Evolutionary conservation across 2,329 filamentous ascomycete genomes (phyloP).

Genomic region (Penicillium sp.): DNA sequence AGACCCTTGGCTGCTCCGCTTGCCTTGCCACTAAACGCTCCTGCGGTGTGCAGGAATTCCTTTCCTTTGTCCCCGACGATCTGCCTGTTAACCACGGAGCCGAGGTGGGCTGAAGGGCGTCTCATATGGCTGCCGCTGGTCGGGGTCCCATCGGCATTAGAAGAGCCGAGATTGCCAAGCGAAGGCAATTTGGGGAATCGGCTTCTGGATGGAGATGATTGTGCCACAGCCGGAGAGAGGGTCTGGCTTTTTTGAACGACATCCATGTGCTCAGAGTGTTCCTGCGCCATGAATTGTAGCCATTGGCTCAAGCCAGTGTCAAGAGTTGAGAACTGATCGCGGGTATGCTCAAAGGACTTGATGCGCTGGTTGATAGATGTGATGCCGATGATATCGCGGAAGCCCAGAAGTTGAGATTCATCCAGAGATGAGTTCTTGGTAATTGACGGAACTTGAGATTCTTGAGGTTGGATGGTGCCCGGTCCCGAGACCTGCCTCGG

Average conservation of each 20-base stretch:
- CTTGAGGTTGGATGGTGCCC: slow-evolving; percentile 8
- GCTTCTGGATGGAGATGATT: slow-evolving; percentile 33
- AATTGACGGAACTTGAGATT: slow-evolving; percentile 10
- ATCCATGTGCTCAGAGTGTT: slow-evolving; percentile 57
- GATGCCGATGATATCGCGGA: slow-evolving; percentile 77
- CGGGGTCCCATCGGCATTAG: slow-evolving; percentile 33
- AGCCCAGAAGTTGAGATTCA: slow-evolving; percentile 55
- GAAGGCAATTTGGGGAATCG: slow-evolving; percentile 47
- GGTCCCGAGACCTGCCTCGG: slow-evolving; percentile 18
- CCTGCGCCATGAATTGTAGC: slow-evolving; percentile 53
- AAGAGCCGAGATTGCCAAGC: slow-evolving; percentile 31
- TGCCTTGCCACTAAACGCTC: slow-evolving; percentile 67
- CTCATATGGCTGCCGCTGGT: slow-evolving; percentile 35
- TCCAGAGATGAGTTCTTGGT: slow-evolving; percentile 22
- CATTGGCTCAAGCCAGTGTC: slow-evolving; percentile 73
- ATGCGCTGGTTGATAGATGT: slow-evolving; percentile 69
- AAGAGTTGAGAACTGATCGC: slow-evolving; percentile 68
- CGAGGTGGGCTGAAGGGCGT: slow-evolving; percentile 40
- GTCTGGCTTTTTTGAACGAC: slow-evolving; percentile 41
- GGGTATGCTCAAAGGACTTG: slow-evolving; percentile 70
- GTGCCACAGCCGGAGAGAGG: slow-evolving; percentile 32
- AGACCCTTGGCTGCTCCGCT: slow-evolving; percentile 85
- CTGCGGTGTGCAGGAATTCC: slow-evolving; percentile 82
- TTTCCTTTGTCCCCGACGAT: slow-evolving; percentile 83
- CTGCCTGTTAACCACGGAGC: slow-evolving; percentile 53